Evolutionary conservation across 257 asterid genomes (phyloP).

Genomic region (Solanum habrochaites): DNA sequence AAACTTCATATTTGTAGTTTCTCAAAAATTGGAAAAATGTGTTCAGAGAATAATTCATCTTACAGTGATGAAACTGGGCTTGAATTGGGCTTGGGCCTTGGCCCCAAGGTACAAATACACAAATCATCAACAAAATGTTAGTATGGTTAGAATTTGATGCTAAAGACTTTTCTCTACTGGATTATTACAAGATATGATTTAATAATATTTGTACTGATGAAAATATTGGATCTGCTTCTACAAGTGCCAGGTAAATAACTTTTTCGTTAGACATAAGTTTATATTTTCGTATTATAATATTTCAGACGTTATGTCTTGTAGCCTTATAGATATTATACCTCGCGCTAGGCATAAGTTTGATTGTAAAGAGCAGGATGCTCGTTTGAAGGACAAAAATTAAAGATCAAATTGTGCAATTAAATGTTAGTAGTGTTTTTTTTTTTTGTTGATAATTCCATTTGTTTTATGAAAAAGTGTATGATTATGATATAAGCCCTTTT

Average conservation of each 20-base stretch:
- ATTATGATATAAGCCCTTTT: too few relatives aligned
- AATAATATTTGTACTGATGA: constrained; percentile 3
- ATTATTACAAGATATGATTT: constrained; percentile 23
- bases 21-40: constrained; percentile 1
- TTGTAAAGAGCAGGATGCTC: not conserved
- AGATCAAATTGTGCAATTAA: too few relatives aligned
- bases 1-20: not conserved
- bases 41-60: constrained; percentile 14
- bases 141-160: constrained; percentile 68
- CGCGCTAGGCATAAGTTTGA: not conserved
- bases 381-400: not conserved
- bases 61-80: constrained; percentile 29
- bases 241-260: constrained; percentile 35
- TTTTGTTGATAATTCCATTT: not conserved
- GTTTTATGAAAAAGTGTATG: not conserved
- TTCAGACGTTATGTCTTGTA: not conserved
- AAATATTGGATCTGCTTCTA: constrained; percentile 31
- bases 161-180: constrained; percentile 61
- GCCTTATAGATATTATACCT: not conserved
- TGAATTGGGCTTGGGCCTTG: constrained; percentile 65
- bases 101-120: constrained; percentile 10
- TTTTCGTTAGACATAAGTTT: not conserved
- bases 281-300: not conserved
- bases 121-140: constrained; percentile 21
- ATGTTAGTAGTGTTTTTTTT: too few relatives aligned